Base-by-base conservation (phyloP, 2,329 filamentous ascomycete genomes). In the Fusarium fujikuroi region DNA sequence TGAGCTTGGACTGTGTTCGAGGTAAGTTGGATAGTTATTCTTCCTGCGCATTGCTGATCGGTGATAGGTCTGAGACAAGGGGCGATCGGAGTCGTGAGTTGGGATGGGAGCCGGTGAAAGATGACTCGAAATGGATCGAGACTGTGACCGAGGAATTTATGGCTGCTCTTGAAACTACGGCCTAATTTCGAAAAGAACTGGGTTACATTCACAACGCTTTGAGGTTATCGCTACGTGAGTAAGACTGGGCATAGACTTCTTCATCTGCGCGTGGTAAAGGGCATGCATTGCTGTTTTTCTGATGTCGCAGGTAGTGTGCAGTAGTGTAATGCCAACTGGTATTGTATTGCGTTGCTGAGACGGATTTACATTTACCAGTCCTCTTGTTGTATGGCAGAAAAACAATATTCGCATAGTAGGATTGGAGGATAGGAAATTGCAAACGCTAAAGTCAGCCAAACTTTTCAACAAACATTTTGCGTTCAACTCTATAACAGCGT, bases 141-240 rank as follows among this genome's bases (percentile, higher is more conserved):
- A 67, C 64, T 32, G 50, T 67, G 21, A 21, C 46, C 1, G 53
- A 61, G 16, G 64, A 67, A 37, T 37, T 67, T 21, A 36, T 53
- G 0, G 36, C 21, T 8, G 46, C 53, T 28, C 30, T 59, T 66
- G 25, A 34, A 40, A 1, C 14, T 10, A 19, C 16, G 21, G 36
- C 2, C 6, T 25, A n/a, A 52, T 8, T 1, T 8, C 36, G 9
- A 12, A 19, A 9, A 10, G 16, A 5, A 28, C 21, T 36, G 14
- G 14, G 10, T 18, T 8, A 25, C 5, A 5, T 8, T n/a, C 5
- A 9, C 4, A 12, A 36, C 5, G 11, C 9, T 18, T 50, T 18
- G 3, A 52, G n/a, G 18, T 10, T 8, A 14, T 19, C 3, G 16
- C 10, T 23, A 23, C 6, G n/a, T 34, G 10, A 19, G 28, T 16